phyloP scores from a whole-genome alignment of 108 stramenopile species.

The Skeletonema marinoi region DNA sequence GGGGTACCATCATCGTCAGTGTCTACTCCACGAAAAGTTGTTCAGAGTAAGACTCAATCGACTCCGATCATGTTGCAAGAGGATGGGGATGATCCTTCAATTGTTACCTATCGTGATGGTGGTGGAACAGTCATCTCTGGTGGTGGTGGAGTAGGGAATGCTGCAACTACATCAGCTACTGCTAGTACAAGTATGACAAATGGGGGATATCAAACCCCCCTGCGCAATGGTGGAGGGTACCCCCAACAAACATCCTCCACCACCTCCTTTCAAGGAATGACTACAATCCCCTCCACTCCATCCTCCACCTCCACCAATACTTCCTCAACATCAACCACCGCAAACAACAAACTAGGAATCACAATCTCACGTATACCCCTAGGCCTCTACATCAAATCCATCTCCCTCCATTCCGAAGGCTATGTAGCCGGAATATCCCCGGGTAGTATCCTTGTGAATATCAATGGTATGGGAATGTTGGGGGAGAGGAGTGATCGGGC shows the following conservation, averaged over 20 bases:
- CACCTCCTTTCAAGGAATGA: background rate
- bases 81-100: slow-evolving; percentile 1
- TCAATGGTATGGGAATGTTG: slow-evolving; percentile 73
- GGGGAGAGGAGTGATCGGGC: slow-evolving; percentile 73
- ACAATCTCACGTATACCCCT: slow-evolving; percentile 70
- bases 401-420: slow-evolving; percentile 61
- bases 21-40: background rate
- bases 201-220: background rate
- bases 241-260: background rate
- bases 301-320: background rate
- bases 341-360: slow-evolving; percentile 56
- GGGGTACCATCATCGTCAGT: background rate
- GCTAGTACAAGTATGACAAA: background rate
- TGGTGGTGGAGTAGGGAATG: background rate
- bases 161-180: background rate
- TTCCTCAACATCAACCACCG: background rate
- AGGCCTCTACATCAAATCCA: slow-evolving; percentile 64
- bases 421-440: slow-evolving; percentile 61
- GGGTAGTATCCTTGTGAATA: slow-evolving; percentile 59
- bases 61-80: background rate
- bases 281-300: background rate
- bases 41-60: background rate
- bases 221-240: background rate
- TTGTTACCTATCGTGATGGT: background rate
- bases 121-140: background rate